Evolutionary conservation across 768 basidiomycete genomes (phyloP).

Genomic region (Dentipellis fragilis): DNA sequence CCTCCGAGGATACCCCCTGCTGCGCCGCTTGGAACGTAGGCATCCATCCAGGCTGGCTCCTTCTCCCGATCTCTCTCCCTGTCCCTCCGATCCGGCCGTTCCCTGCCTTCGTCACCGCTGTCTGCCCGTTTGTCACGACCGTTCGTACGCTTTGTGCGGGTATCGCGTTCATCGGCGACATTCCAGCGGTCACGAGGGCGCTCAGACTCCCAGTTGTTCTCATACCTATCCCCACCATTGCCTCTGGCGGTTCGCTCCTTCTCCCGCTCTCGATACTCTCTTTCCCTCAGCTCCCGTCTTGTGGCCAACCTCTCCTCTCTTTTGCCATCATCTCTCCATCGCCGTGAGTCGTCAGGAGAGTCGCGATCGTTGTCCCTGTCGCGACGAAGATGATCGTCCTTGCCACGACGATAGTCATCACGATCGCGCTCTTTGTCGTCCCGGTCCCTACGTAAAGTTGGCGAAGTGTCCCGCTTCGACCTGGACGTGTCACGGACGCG

Average conservation of each 20-base stretch:
- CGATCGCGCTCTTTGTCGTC: constrained; percentile 21
- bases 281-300: constrained; percentile 41
- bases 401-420: constrained; percentile 30
- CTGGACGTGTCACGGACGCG: constrained; percentile 54
- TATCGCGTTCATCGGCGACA: constrained; percentile 58
- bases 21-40: constrained; percentile 58
- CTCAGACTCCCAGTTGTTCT: constrained; percentile 15
- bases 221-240: constrained; percentile 26
- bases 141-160: constrained; percentile 44
- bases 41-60: constrained; percentile 91
- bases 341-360: constrained; percentile 58
- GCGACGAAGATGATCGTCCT: constrained; percentile 28
- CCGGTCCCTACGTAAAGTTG: constrained; percentile 24
- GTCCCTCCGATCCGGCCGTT: constrained; percentile 37
- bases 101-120: constrained; percentile 38
- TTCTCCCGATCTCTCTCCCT: constrained; percentile 61
- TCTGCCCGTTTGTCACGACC: constrained; percentile 54
- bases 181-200: constrained; percentile 38
- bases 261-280: constrained; percentile 27
- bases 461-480: constrained; percentile 47
- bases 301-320: constrained; percentile 66
- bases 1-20: constrained; percentile 56
- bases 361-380: constrained; percentile 36
- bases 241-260: constrained; percentile 34
- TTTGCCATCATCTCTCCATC: constrained; percentile 78